Evolutionary conservation across 192 early-diverging fungal genomes (phyloP).

Genomic region (Lunasporangiospora selenospora): DNA sequence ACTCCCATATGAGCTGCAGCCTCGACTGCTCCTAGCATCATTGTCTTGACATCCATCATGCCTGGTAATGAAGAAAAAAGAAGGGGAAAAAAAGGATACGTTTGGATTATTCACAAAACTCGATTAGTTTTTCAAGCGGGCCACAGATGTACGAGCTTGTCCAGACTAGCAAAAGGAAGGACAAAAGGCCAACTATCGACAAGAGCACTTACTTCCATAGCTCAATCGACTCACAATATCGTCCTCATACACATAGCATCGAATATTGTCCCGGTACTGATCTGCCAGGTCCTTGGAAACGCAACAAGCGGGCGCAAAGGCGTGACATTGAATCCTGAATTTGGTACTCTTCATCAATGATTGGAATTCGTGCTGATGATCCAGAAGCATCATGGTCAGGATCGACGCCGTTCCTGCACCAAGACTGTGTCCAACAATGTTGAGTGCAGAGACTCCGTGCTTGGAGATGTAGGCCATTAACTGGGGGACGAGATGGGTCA

Average conservation of each 20-base stretch:
- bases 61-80: not conserved
- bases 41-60: conserved; percentile 61
- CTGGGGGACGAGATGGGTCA: conserved; percentile 67
- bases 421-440: conserved; percentile 79
- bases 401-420: conserved; percentile 75
- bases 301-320: conserved; percentile 57
- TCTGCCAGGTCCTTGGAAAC: conserved; percentile 55
- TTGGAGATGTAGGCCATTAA: conserved; percentile 62
- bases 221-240: conserved; percentile 62
- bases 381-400: conserved; percentile 73
- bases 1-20: conserved; percentile 52
- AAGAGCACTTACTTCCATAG: conserved; percentile 52
- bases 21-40: conserved; percentile 55
- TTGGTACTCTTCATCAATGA: conserved; percentile 44
- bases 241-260: conserved; percentile 59
- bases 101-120: too few species aligned
- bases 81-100: too few species aligned
- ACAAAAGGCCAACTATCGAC: too few species aligned
- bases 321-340: conserved; percentile 54
- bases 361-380: conserved; percentile 59
- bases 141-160: too few species aligned
- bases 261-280: conserved; percentile 56
- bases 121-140: too few species aligned
- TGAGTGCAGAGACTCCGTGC: conserved; percentile 56
- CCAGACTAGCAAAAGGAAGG: too few species aligned